phyloP scores from a whole-genome alignment of 192 early-diverging fungal species.

The Mortierella hygrophila region DNA sequence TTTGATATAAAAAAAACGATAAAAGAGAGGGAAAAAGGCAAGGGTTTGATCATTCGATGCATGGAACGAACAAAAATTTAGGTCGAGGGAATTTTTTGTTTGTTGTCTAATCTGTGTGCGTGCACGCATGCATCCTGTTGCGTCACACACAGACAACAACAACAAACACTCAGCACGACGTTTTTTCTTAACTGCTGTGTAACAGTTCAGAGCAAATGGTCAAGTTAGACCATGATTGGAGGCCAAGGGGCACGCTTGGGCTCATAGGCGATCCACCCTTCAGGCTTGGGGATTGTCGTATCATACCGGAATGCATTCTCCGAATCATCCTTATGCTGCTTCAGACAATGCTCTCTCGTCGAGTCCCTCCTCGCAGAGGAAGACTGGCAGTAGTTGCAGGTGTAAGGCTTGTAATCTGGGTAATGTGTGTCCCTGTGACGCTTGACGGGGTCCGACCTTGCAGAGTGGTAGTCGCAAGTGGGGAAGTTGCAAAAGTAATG shows the following conservation, averaged over 20 bases:
- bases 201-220: no score
- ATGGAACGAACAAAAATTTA: neutral
- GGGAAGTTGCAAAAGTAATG: constrained; percentile 57
- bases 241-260: constrained; percentile 54
- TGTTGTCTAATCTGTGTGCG: no score
- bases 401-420: constrained; percentile 54
- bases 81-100: no score
- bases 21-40: neutral
- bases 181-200: no score
- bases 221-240: constrained; percentile 33
- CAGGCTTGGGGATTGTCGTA: constrained; percentile 39
- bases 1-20: neutral
- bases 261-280: constrained; percentile 55
- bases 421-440: constrained; percentile 52
- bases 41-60: neutral
- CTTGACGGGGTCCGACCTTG: constrained; percentile 54
- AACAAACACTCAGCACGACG: no score
- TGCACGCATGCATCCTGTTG: no score
- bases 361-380: constrained; percentile 42
- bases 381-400: constrained; percentile 53
- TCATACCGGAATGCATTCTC: constrained; percentile 52
- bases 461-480: constrained; percentile 50
- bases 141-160: no score
- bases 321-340: constrained; percentile 55
- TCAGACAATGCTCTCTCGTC: constrained; percentile 44